Evolutionary conservation across 352 stramenopile species (phyloP), one percentile per base, ranked within the genome.

Genomic region (Pythium guiyangense): DNA sequence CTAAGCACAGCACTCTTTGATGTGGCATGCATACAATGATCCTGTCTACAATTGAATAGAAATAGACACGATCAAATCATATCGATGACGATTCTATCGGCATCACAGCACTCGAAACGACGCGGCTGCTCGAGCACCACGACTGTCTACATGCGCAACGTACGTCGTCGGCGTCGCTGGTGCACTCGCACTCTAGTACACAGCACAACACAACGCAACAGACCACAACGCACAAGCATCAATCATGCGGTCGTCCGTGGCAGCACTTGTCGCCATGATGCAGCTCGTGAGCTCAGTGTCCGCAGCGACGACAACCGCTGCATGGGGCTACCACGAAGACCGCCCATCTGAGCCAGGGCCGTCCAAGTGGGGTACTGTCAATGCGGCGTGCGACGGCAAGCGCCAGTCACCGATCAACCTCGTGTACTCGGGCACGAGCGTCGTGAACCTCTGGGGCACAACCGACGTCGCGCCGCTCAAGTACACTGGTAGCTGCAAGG

Each of bases 351-450:
- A 84, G 46, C 42, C 66, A 0, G 75, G 72, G 1, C 78, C 75
- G 39, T 70, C 64, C 3, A 65, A 71, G 43, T 88, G 78, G 78
- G 71, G 65, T 27, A 63, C 68, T 15, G 37, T 69, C 14, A 73
- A 69, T 37, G 12, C 69, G 1, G 27, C 57, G 4, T 88, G 78
- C 48, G 59, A 57, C 15, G 73, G 74, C 44, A 51, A n/a, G 0
- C 60, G 77, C 54, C 78, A 88, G 64, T 88, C 75, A 27, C 78
- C 78, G 3, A 69, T 86, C 57, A 79, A 84, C 57, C 62, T 88
- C 34, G 64, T 69, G 22, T 72, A 75, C 63, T 52, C 66, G 1
- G 50, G 75, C 6, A 63, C 64, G 14, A 60, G 64, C 48, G 55
- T 75, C 25, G 56, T 69, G 31, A 70, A 83, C n/a, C 55, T 78